These are phyloP conservation scores for Sphenostylis stenocarpa DNA, from an alignment of 306 rosid species.

Conservation along the genomic window DNA sequence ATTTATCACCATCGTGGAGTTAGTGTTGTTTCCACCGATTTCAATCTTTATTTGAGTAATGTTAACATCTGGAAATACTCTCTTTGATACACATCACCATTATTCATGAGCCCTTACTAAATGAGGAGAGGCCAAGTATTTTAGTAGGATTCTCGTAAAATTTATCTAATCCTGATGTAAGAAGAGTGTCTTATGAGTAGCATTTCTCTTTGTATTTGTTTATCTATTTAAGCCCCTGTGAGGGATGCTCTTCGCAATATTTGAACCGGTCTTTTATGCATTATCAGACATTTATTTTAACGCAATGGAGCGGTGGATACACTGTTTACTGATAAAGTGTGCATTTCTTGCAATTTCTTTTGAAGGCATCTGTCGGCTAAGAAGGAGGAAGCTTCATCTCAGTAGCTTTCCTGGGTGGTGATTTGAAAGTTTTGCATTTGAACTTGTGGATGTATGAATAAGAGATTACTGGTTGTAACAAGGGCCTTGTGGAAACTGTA, in stretches of 20 bases:
- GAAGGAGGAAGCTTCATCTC: conserved; percentile 43
- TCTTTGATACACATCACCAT: not conserved
- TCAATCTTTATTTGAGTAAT: not conserved
- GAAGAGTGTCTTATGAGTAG: not conserved
- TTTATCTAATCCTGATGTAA: not conserved
- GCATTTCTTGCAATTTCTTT: conserved; percentile 18
- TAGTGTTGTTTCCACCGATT: not conserved
- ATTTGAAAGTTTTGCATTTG: conserved; percentile 25
- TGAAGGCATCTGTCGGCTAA: conserved; percentile 38
- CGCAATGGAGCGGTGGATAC: not conserved
- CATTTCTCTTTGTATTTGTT: not conserved
- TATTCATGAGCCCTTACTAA: not conserved
- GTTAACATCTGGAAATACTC: not conserved
- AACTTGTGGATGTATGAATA: conserved; percentile 27
- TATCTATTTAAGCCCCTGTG: not conserved
- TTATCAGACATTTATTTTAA: conserved; percentile 6
- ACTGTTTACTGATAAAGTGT: not conserved
- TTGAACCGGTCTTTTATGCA: conserved; percentile 4
- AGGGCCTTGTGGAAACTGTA: conserved; percentile 23
- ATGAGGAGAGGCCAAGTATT: not conserved
- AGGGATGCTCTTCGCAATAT: not conserved
- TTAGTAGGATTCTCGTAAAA: not conserved
- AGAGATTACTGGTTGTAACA: conserved; percentile 17
- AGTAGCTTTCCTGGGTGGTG: conserved; percentile 27
- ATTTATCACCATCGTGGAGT: not conserved